These are phyloP conservation scores for Ophiostoma montium DNA, from an alignment of 2,329 filamentous ascomycete genomes.

Conservation along the genomic window DNA sequence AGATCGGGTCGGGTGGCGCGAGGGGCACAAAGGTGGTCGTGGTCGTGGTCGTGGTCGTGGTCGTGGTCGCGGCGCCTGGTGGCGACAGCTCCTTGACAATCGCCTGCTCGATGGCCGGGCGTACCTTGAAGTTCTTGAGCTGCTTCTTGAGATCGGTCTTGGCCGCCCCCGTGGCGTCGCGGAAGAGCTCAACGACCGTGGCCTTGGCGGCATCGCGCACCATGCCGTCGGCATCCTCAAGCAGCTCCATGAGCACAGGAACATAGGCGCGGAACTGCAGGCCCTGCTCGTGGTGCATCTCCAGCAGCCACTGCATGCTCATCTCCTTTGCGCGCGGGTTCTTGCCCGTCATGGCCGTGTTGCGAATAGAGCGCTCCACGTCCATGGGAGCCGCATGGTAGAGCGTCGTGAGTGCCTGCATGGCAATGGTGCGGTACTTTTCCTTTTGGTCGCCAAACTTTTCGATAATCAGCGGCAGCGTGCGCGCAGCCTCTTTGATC, in stretches of 20 bases:
- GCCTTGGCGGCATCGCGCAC: conserved; percentile 75
- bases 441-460: conserved; percentile 82
- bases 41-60: conserved; percentile 18
- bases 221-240: conserved; percentile 80
- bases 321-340: conserved; percentile 75
- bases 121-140: conserved; percentile 68
- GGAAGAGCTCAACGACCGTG: conserved; percentile 77
- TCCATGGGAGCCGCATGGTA: conserved; percentile 56
- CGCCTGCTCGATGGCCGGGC: conserved; percentile 69
- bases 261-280: conserved; percentile 76
- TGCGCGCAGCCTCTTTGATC: conserved; percentile 53
- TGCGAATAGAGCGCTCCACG: conserved; percentile 67
- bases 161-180: conserved; percentile 64
- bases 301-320: conserved; percentile 71
- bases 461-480: conserved; percentile 65
- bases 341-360: conserved; percentile 63
- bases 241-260: conserved; percentile 64
- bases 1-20: conserved; percentile 18
- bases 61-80: conserved; percentile 17
- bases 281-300: conserved; percentile 71
- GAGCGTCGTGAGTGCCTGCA: conserved; percentile 63
- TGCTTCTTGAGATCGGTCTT: conserved; percentile 84
- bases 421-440: conserved; percentile 61
- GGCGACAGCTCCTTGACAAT: conserved; percentile 64
- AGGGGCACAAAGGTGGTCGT: background rate